A percentile compares a stretch with the other conserved stretches of the same genome.
These are phyloP conservation scores for Oryza rufipogon DNA, from an alignment of 176 grass and related monocot species.

Conservation along the genomic window DNA sequence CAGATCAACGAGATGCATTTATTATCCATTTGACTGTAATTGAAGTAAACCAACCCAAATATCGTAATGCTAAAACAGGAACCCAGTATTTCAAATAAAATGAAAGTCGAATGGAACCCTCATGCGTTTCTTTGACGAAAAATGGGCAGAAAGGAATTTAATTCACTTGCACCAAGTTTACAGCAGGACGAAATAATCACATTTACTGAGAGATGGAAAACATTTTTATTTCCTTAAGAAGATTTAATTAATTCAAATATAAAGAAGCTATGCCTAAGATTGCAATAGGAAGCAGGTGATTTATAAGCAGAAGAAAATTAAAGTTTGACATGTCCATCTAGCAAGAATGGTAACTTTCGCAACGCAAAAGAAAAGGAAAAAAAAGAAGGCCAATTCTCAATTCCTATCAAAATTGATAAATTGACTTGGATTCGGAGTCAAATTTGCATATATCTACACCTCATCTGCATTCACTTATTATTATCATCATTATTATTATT, in stretches of 20 bases:
- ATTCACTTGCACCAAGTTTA: neutral
- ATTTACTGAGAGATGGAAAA: neutral
- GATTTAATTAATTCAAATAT: neutral
- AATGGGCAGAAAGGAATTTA: neutral
- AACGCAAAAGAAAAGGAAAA: neutral
- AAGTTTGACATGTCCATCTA: neutral
- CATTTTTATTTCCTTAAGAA: neutral
- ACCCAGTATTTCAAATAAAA: neutral
- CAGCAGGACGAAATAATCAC: neutral
- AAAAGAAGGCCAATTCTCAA: neutral
- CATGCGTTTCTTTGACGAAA: neutral
- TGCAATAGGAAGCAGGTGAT: neutral
- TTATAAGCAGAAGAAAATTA: neutral
- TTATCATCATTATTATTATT: neutral
- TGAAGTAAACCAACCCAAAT: neutral
- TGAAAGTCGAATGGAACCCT: neutral
- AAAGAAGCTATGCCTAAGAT: too few relatives aligned
- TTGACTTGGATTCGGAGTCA: neutral
- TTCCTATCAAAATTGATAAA: neutral
- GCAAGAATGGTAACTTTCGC: neutral
- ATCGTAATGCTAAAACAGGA: neutral
- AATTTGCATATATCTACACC: neutral
- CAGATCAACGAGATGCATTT: neutral
- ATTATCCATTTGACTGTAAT: neutral
- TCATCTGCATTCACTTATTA: neutral